Percentiles rank a stretch among this genome's conserved stretches.
These are phyloP conservation scores for Vigna radiata DNA, from an alignment of 306 rosid genomes.

Conservation along the genomic window DNA sequence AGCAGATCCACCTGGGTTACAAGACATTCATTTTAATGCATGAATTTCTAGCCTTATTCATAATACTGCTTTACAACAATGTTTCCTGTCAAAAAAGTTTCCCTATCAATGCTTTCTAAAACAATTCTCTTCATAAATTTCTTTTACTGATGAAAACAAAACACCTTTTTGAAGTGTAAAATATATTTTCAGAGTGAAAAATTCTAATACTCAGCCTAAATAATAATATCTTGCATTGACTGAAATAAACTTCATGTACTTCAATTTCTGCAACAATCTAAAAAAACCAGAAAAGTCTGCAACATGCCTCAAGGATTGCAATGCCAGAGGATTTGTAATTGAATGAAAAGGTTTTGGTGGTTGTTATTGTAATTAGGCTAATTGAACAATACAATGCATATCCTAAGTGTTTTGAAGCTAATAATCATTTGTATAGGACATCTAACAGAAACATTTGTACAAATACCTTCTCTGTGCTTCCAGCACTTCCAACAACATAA, in stretches of 20 bases:
- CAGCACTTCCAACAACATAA: constrained; percentile 45
- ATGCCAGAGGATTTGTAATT: background rate
- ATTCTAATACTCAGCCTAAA: too few relatives aligned
- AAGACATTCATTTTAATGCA: background rate
- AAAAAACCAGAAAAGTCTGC: too few relatives aligned
- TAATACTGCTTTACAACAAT: background rate
- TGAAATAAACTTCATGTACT: too few relatives aligned
- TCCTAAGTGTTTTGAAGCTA: background rate
- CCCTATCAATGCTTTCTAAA: too few relatives aligned
- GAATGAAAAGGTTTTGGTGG: background rate
- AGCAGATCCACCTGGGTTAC: constrained; percentile 40
- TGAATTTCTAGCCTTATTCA: background rate
- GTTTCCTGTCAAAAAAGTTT: background rate
- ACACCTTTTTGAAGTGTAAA: too few relatives aligned
- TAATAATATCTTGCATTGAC: too few relatives aligned
- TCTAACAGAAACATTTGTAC: background rate
- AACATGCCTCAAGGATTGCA: background rate
- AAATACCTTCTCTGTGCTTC: constrained; percentile 40
- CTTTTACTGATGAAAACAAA: too few relatives aligned
- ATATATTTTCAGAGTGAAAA: too few relatives aligned
- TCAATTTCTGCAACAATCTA: too few relatives aligned
- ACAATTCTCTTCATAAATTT: too few relatives aligned
- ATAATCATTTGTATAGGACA: background rate
- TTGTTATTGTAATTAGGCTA: background rate
- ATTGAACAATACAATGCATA: background rate